Conservation (phyloP, 768 basidiomycete genomes). For the Clathrus columnatus region DNA sequence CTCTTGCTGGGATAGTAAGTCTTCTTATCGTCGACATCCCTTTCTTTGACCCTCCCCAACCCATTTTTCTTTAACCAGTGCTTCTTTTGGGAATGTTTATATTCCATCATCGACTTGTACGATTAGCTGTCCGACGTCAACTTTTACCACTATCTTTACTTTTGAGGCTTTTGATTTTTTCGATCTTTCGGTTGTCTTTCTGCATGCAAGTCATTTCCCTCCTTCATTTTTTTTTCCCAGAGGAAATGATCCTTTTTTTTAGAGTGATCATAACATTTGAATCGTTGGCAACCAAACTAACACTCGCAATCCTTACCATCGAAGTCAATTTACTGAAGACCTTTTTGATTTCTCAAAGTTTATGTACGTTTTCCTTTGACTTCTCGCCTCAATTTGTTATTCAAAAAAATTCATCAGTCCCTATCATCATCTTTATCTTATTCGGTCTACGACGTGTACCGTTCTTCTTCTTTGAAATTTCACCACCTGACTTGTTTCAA, state of each 20-base stretch:
- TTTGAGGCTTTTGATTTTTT: neutral
- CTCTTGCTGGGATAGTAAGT: neutral
- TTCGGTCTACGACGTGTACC: neutral
- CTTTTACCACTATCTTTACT: neutral
- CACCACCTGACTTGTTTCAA: neutral
- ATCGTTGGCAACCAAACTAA: neutral
- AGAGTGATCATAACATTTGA: neutral
- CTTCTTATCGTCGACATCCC: neutral
- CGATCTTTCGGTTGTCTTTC: neutral
- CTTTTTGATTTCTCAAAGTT: neutral
- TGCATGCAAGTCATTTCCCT: neutral
- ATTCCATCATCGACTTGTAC: neutral
- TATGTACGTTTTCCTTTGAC: neutral
- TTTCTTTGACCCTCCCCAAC: neutral
- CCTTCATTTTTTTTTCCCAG: neutral
- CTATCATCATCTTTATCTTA: neutral
- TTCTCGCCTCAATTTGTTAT: neutral
- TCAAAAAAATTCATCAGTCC: neutral
- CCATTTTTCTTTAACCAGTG: neutral
- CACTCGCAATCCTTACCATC: neutral
- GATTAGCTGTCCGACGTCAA: neutral
- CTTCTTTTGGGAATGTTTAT: neutral
- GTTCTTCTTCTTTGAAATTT: neutral
- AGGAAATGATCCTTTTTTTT: neutral
- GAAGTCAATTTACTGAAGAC: neutral